Evolutionary conservation across 768 basidiomycete genomes (phyloP).

Genomic region (Phlegmacium glaucopus): DNA sequence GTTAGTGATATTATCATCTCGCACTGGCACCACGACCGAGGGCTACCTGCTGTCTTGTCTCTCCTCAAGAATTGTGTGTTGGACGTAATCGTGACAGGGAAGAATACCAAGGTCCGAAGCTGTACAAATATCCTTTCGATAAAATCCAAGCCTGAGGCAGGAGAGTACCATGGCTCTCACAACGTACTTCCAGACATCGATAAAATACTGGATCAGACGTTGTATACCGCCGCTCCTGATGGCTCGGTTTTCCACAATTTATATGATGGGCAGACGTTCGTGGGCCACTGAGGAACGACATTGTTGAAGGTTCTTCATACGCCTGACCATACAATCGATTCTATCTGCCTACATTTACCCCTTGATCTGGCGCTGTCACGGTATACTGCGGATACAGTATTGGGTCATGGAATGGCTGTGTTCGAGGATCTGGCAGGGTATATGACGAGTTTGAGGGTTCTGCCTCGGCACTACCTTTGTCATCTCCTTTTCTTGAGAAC

Average conservation of each 20-base stretch:
- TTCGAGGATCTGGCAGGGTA: constrained; percentile 83
- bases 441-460: constrained; percentile 52
- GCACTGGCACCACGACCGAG: constrained; percentile 89
- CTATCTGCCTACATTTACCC: constrained; percentile 68
- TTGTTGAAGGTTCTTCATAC: constrained; percentile 71
- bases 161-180: constrained; percentile 20
- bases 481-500: no score
- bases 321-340: constrained; percentile 90
- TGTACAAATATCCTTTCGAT: constrained; percentile 67
- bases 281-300: constrained; percentile 24
- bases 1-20: constrained; percentile 90
- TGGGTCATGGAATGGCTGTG: no score
- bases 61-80: constrained; percentile 64
- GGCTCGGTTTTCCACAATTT: constrained; percentile 57
- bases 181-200: constrained; percentile 38
- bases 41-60: constrained; percentile 64
- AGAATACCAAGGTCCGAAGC: constrained; percentile 59
- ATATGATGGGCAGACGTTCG: constrained; percentile 49
- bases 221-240: constrained; percentile 41
- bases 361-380: constrained; percentile 72
- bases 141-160: constrained; percentile 12
- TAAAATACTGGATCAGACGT: constrained; percentile 36
- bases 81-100: constrained; percentile 33
- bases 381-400: constrained; percentile 90
- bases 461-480: constrained; percentile 1